Conservation (phyloP, 441 rosid species). For the Raphanus hybrid region DNA sequence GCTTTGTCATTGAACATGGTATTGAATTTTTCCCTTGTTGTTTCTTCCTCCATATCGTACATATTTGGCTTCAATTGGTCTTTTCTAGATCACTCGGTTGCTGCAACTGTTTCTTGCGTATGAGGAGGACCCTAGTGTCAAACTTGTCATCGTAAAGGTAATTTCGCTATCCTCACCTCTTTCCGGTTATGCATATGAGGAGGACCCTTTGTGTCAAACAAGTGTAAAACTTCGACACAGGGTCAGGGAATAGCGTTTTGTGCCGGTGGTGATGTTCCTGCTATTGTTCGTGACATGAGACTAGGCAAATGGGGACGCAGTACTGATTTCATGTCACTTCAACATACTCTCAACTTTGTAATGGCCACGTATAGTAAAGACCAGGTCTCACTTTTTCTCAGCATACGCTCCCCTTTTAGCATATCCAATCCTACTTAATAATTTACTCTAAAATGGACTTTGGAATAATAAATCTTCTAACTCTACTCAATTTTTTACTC, state of each 20-base stretch:
- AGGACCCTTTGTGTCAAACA: background rate
- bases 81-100: too few species aligned
- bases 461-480: too few species aligned
- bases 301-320: background rate
- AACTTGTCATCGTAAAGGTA: too few species aligned
- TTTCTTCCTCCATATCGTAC: too few species aligned
- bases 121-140: too few species aligned
- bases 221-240: background rate
- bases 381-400: constrained; percentile 51
- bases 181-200: background rate
- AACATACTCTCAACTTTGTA: background rate
- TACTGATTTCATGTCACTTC: background rate
- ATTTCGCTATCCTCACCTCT: background rate
- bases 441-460: too few species aligned
- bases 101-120: too few species aligned
- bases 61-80: too few species aligned
- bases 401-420: background rate
- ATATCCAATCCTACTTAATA: too few species aligned
- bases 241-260: background rate
- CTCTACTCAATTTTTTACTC: too few species aligned
- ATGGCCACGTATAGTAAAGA: constrained; percentile 10
- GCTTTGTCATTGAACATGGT: background rate
- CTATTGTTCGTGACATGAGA: background rate
- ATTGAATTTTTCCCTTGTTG: too few species aligned
- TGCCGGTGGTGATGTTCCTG: background rate